A percentile compares a stretch with the other conserved stretches of the same genome.
Conservation (phyloP, 495 filamentous ascomycete genomes). For the Penicillium flavigenum region DNA sequence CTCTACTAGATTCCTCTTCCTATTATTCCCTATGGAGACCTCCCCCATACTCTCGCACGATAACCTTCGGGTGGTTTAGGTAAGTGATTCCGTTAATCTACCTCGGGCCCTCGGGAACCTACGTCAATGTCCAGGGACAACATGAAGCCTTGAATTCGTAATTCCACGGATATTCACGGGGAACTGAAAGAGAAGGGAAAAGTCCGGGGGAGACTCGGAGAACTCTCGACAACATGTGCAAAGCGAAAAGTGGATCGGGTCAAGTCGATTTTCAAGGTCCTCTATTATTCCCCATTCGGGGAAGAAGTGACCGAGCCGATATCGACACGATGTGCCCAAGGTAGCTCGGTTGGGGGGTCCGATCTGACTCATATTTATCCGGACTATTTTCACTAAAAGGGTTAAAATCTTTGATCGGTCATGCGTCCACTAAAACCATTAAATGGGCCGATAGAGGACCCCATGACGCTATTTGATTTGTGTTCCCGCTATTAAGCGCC, state of each 20-base stretch:
- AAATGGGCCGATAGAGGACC: not conserved
- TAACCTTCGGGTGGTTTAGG: conserved; percentile 29
- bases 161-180: conserved; percentile 26
- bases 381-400: too few relatives aligned
- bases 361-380: too few relatives aligned
- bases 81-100: conserved; percentile 14
- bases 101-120: conserved; percentile 29
- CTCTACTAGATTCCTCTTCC: conserved; percentile 5
- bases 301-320: conserved; percentile 14
- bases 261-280: conserved; percentile 2
- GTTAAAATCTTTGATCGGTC: conserved; percentile 17
- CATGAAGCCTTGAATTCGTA: not conserved
- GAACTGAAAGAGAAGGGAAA: conserved; percentile 13
- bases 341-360: too few relatives aligned
- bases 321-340: not conserved
- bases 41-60: not conserved
- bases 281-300: conserved; percentile 18
- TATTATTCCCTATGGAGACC: conserved; percentile 10
- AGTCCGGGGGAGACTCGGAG: conserved; percentile 30
- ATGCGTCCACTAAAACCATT: conserved; percentile 16
- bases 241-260: not conserved
- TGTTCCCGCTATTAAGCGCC: not conserved
- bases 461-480: conserved; percentile 12
- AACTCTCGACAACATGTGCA: conserved; percentile 23
- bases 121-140: not conserved